These are phyloP conservation scores for Solanum clarkiae DNA, from an alignment of 257 asterid genomes.

Conservation along the genomic window DNA sequence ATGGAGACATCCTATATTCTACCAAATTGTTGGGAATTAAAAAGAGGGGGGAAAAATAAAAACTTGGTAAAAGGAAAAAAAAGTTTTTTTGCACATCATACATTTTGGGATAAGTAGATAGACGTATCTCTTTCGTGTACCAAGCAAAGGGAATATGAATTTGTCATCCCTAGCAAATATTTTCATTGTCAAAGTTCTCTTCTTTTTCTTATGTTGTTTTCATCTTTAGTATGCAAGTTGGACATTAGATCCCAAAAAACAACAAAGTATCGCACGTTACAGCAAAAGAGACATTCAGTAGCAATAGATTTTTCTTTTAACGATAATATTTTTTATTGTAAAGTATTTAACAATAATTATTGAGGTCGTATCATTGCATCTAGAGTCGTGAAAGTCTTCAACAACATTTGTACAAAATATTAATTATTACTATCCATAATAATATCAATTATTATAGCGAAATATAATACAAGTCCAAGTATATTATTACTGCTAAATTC, in stretches of 20 bases:
- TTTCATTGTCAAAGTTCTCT: not conserved
- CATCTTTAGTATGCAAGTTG: not conserved
- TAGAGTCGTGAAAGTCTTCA: too few relatives aligned
- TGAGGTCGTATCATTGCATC: too few relatives aligned
- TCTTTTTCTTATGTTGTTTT: not conserved
- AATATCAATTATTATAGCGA: too few relatives aligned
- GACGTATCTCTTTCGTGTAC: constrained; percentile 1
- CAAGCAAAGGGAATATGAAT: not conserved
- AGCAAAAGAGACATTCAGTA: too few relatives aligned
- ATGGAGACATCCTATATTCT: not conserved
- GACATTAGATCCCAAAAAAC: not conserved
- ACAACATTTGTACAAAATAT: too few relatives aligned
- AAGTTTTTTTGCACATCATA: not conserved
- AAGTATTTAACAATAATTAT: too few relatives aligned
- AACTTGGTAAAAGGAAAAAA: not conserved
- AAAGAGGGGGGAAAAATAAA: not conserved
- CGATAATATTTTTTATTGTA: too few relatives aligned
- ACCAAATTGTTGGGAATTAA: not conserved
- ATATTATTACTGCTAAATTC: too few relatives aligned
- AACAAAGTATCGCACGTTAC: not conserved
- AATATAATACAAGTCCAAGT: too few relatives aligned
- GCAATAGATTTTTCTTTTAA: too few relatives aligned
- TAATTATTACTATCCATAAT: too few relatives aligned
- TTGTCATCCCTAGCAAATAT: not conserved
- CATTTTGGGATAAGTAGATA: constrained; percentile 3